Evolutionary conservation across 2,329 filamentous ascomycete species (phyloP), one percentile per base, ranked within the genome.

Genomic region (Fragosphaeria purpurea): DNA sequence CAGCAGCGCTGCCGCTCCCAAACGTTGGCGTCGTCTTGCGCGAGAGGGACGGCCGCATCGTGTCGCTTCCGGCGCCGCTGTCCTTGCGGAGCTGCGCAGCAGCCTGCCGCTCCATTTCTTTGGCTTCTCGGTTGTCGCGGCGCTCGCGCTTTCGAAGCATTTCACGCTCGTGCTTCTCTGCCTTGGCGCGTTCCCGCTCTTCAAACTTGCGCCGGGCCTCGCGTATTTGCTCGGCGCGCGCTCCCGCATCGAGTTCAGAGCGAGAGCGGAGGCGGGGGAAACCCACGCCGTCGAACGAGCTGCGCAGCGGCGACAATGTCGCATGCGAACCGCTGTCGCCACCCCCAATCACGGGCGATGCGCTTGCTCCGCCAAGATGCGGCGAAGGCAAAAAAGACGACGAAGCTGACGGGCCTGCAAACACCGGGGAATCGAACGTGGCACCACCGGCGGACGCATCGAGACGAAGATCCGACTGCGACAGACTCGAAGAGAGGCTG

Each of bases 171-270:
- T 78, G 77, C 59, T 81, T 82, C 60, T 82, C 79, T 38, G 82
- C 75, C 64, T 83, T 83, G 48, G 68, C 68, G 12, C 70, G 70
- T 62, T 84, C 79, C 60, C 76, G 79, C 60, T 80, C 75, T 60
- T 81, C 73, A 55, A 83, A 83, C 59, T 77, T 80, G 58, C 77
- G 76, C 48, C 80, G 78, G 4, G 79, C 80, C 58, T 76, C 74
- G 43, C 76, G 73, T 37, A 84, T 75, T 41, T 79, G 75, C 54
- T 81, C 77, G 47, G 73, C 68, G 33, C 76, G 75, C 1, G 70
- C 70, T 10, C 67, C 70, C 6, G 75, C 72, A 59, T 81, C 77
- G 12, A 81, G 44, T 55, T 83, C 79, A 41, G 78, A 80, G 54
- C 77, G 75, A 46, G 76, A 76, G 55, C 80, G 77, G 5, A 82